Conservation (phyloP, 2,329 filamentous ascomycete genomes). For the Claviceps spartinae region DNA sequence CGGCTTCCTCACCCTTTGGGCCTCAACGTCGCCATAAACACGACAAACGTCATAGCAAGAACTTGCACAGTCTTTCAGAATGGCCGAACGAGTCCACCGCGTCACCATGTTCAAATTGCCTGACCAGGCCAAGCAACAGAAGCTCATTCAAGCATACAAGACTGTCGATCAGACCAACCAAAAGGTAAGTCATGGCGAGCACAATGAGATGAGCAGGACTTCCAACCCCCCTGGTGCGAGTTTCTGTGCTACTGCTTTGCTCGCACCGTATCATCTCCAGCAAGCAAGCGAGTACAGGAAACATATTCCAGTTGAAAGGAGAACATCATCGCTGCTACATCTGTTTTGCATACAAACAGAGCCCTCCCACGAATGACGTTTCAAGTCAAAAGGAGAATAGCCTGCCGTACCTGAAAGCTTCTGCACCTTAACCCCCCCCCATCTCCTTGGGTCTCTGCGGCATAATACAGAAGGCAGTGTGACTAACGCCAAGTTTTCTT, state of each 20-base stretch:
- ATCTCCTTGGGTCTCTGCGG: neutral
- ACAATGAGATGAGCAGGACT: neutral
- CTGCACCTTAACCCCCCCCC: too few species aligned
- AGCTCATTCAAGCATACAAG: conserved; percentile 31
- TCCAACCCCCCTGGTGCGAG: neutral
- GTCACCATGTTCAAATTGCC: conserved; percentile 42
- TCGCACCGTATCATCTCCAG: neutral
- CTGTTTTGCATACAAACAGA: neutral
- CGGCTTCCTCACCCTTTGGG: neutral
- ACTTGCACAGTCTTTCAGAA: conserved; percentile 5
- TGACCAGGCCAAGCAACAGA: conserved; percentile 27
- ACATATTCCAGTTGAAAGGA: neutral
- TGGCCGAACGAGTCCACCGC: conserved; percentile 32
- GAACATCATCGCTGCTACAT: neutral
- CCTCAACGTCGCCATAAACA: neutral
- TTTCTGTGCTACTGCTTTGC: neutral
- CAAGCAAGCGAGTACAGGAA: neutral
- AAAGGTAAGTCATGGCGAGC: conserved; percentile 21
- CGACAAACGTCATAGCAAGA: neutral
- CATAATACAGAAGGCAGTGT: conserved; percentile 1
- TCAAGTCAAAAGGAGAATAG: neutral
- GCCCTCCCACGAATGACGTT: neutral
- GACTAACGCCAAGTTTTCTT: conserved; percentile 2
- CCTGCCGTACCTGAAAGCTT: neutral
- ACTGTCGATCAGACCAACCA: conserved; percentile 25